Conservation (phyloP, 306 rosid species). For the cucumber (Cucumis sativus) region DNA sequence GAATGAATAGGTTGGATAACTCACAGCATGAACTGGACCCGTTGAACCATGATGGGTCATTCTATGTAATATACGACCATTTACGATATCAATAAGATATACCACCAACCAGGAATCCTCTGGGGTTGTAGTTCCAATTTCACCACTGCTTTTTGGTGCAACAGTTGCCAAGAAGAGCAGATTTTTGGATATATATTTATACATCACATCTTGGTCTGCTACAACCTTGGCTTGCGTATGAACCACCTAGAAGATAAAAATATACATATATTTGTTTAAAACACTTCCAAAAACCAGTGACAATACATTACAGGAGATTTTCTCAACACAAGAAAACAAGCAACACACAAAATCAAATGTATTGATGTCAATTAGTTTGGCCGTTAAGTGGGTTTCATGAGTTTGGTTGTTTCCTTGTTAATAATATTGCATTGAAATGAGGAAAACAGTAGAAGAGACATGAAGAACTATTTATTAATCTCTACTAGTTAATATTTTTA, state of each 20-base stretch:
- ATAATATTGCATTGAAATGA: background rate
- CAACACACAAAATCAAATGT: background rate
- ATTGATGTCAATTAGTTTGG: background rate
- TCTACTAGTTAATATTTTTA: background rate
- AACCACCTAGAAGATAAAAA: conserved; percentile 52
- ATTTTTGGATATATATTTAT: conserved; percentile 71
- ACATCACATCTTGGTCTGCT: conserved; percentile 84
- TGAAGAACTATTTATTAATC: background rate
- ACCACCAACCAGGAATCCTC: conserved; percentile 86
- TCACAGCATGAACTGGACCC: conserved; percentile 95
- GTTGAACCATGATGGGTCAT: conserved; percentile 88
- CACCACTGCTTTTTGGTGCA: conserved; percentile 79
- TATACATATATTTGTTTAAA: background rate
- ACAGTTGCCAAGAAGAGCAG: conserved; percentile 83
- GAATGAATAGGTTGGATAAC: conserved; percentile 19
- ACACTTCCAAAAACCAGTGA: background rate
- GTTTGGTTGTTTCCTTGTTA: background rate
- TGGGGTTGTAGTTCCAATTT: conserved; percentile 72
- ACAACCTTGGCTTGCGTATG: conserved; percentile 93
- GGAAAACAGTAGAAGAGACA: background rate
- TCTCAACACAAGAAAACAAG: background rate
- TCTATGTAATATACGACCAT: conserved; percentile 85
- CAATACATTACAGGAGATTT: background rate
- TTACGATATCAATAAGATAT: conserved; percentile 74
- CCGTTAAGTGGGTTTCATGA: background rate